Evolutionary conservation across 2,329 filamentous ascomycete genomes (phyloP).

Genomic region (Chaetomium sp.): DNA sequence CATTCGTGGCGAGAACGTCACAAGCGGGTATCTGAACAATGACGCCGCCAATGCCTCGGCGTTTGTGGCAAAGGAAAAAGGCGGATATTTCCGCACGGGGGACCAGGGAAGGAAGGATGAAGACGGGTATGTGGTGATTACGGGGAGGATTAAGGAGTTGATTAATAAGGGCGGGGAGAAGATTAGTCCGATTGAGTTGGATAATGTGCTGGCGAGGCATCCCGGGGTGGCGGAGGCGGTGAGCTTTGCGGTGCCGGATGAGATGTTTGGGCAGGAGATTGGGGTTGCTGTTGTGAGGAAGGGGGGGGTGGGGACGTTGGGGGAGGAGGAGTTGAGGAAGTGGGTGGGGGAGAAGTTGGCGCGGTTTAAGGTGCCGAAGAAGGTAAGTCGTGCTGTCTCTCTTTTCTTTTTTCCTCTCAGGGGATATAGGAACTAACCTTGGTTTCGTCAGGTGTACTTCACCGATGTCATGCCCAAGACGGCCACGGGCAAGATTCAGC

Average conservation of each 20-base stretch:
- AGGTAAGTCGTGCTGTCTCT: slow-evolving; percentile 56
- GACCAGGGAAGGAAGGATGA: slow-evolving; percentile 77
- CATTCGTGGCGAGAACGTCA: slow-evolving; percentile 76
- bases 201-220: slow-evolving; percentile 73
- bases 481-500: slow-evolving; percentile 84
- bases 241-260: slow-evolving; percentile 75
- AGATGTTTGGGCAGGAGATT: slow-evolving; percentile 77
- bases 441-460: slow-evolving; percentile 57
- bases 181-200: slow-evolving; percentile 80
- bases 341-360: slow-evolving; percentile 66
- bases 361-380: slow-evolving; percentile 81
- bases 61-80: slow-evolving; percentile 49
- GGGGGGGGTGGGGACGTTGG: slow-evolving; percentile 46
- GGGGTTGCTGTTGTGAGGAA: slow-evolving; percentile 72
- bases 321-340: slow-evolving; percentile 54
- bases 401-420: no score
- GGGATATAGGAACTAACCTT: not conserved
- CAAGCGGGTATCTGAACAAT: slow-evolving; percentile 81
- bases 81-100: slow-evolving; percentile 81
- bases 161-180: slow-evolving; percentile 90
- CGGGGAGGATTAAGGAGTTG: slow-evolving; percentile 86
- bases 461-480: slow-evolving; percentile 84
- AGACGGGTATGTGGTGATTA: slow-evolving; percentile 79
- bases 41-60: slow-evolving; percentile 65
- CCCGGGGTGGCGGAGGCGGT: slow-evolving; percentile 70